A percentile compares a stretch with the other conserved stretches of the same genome.
Conservation (phyloP, 768 basidiomycete genomes). For the Trametes sanguinea region DNA sequence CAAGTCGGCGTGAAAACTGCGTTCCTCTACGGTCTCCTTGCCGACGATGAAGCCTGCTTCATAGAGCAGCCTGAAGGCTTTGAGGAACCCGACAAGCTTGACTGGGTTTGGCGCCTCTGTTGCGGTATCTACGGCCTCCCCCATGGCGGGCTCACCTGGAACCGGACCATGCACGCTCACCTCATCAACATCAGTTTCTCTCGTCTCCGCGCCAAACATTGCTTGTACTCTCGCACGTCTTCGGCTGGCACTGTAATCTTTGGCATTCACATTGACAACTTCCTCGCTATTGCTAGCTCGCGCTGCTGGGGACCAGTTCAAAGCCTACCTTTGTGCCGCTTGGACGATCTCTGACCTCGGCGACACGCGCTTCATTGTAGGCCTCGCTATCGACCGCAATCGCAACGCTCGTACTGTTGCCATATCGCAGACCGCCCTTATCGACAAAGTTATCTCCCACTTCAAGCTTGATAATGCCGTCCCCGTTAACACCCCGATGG, state of each 20-base stretch:
- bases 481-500: conserved; percentile 25
- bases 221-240: conserved; percentile 14
- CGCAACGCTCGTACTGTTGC: conserved; percentile 18
- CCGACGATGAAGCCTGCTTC: conserved; percentile 34
- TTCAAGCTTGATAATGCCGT: conserved; percentile 18
- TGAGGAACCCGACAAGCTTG: not conserved
- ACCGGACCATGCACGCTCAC: conserved; percentile 11
- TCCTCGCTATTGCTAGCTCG: conserved; percentile 11
- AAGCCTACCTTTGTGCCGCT: conserved; percentile 28
- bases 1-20: conserved; percentile 46
- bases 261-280: conserved; percentile 29
- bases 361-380: conserved; percentile 34
- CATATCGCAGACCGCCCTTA: conserved; percentile 24
- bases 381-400: conserved; percentile 39
- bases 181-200: conserved; percentile 20
- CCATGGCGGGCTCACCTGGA: conserved; percentile 24
- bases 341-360: conserved; percentile 41
- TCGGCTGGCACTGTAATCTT: conserved; percentile 16
- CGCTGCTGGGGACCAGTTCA: conserved; percentile 32
- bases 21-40: conserved; percentile 38
- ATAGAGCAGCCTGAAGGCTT: conserved; percentile 39
- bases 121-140: conserved; percentile 26
- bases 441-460: conserved; percentile 18
- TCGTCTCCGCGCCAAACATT: conserved; percentile 19
- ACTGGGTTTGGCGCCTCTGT: conserved; percentile 16